phyloP scores from a whole-genome alignment of 768 basidiomycete genomes.

The Exidia glandulosa region DNA sequence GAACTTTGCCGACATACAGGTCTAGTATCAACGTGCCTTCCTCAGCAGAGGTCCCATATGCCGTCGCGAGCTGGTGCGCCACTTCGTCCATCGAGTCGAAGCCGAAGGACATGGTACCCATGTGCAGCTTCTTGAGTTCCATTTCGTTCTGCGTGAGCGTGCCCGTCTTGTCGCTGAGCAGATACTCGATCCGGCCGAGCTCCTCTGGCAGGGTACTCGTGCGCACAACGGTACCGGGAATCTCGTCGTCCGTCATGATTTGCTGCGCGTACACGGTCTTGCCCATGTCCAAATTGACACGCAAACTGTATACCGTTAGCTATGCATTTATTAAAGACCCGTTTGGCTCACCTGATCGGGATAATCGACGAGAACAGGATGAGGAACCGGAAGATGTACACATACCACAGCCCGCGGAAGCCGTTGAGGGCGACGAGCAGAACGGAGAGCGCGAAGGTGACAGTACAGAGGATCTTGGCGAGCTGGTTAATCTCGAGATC shows the following conservation, averaged over 20 bases:
- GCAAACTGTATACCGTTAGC: constrained; percentile 45
- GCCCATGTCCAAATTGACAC: constrained; percentile 99
- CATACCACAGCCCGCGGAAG: constrained; percentile 90
- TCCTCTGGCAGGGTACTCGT: constrained; percentile 98
- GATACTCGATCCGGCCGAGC: constrained; percentile 87
- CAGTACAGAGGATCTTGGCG: constrained; percentile 93
- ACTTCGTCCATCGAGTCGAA: constrained; percentile 99
- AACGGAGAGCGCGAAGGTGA: constrained; percentile 86
- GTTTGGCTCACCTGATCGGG: constrained; percentile 73
- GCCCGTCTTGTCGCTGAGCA: constrained; percentile 96
- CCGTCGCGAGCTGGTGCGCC: constrained; percentile 75
- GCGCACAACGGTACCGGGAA: constrained; percentile 89
- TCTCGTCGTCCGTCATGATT: constrained; percentile 88
- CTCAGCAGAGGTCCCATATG: constrained; percentile 63
- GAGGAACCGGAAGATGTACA: constrained; percentile 92
- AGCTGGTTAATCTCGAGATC: constrained; percentile 93
- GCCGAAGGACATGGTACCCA: constrained; percentile 97
- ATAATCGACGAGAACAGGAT: constrained; percentile 99
- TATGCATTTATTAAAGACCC: not conserved
- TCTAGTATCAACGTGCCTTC: constrained; percentile 29
- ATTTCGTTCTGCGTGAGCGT: constrained; percentile 98
- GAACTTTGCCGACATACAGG: not conserved
- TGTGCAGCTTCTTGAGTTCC: constrained; percentile 98
- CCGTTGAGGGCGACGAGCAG: constrained; percentile 92
- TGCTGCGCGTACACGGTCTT: constrained; percentile 96